Percentiles rank a stretch among this genome's conserved stretches.
Conservation (phyloP, 257 asterid species). For the Solanum boliviense region DNA sequence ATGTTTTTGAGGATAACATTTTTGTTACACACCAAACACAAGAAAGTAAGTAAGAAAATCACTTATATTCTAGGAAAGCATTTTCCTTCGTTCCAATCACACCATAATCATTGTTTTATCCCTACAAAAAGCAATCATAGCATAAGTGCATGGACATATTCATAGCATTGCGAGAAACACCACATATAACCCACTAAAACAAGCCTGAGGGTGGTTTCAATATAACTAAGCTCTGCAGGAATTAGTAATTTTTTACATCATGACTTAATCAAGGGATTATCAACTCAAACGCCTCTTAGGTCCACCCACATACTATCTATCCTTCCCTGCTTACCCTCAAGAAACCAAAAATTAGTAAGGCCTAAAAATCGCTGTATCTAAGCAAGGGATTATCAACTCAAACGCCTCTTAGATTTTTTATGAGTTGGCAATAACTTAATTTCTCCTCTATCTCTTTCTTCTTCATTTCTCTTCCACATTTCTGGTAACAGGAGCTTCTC, state of each 20-base stretch:
- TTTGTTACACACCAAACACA: not conserved
- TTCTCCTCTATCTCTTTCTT: not conserved
- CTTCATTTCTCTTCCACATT: not conserved
- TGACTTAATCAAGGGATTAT: not conserved
- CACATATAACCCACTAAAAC: not conserved
- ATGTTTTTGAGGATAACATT: not conserved
- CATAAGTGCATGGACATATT: not conserved
- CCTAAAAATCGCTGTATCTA: not conserved
- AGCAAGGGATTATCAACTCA: not conserved
- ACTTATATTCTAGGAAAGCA: not conserved
- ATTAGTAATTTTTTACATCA: not conserved
- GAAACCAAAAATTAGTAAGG: not conserved
- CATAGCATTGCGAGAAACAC: not conserved
- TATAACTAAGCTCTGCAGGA: not conserved
- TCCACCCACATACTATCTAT: not conserved
- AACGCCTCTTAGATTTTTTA: not conserved
- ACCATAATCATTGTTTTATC: not conserved
- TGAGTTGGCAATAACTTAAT: not conserved
- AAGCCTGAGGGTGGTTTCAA: not conserved
- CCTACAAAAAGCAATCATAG: not conserved
- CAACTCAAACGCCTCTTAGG: no score
- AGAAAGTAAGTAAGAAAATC: not conserved
- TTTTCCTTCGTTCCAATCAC: not conserved
- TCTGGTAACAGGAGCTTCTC: not conserved
- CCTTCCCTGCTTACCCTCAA: not conserved